These are phyloP conservation scores for Vitis vinifera DNA, from an alignment of 164 flowering plant species.

Conservation along the genomic window DNA sequence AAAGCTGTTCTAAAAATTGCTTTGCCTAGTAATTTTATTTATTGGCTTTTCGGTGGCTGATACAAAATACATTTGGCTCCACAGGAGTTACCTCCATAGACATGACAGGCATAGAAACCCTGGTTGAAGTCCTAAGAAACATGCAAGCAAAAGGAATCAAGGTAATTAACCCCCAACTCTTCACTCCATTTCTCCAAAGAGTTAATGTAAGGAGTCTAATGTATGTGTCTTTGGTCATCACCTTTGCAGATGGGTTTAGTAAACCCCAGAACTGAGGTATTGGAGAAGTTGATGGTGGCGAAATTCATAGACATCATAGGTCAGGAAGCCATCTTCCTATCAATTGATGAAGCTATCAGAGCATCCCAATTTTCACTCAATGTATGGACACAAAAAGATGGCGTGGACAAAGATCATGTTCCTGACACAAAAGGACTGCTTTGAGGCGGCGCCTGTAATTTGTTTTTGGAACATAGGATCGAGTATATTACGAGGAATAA, in stretches of 20 bases:
- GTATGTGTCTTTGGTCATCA: no score
- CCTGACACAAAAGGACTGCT: no score
- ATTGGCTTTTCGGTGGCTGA: no score
- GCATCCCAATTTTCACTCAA: constrained; percentile 34
- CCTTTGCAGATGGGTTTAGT: constrained; percentile 46
- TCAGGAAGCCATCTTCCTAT: constrained; percentile 52
- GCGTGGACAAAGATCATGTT: no score
- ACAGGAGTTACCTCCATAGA: constrained; percentile 77
- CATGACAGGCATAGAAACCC: constrained; percentile 60
- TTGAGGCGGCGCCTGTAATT: no score
- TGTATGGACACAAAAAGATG: no score
- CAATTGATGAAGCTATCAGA: constrained; percentile 58
- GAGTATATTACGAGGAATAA: no score
- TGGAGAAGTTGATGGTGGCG: constrained; percentile 62
- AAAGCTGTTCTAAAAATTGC: no score
- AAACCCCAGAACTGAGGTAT: constrained; percentile 66
- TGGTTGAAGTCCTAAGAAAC: constrained; percentile 42
- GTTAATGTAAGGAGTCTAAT: no score
- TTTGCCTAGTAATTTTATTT: no score
- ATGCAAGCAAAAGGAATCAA: constrained; percentile 42
- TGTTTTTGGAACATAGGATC: no score
- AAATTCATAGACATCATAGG: constrained; percentile 56
- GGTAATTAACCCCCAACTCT: constrained; percentile 27
- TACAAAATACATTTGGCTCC: background rate
- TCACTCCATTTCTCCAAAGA: no score